Conservation (phyloP, 2,329 filamentous ascomycete genomes). For the Penicillium sclerotigenum region DNA sequence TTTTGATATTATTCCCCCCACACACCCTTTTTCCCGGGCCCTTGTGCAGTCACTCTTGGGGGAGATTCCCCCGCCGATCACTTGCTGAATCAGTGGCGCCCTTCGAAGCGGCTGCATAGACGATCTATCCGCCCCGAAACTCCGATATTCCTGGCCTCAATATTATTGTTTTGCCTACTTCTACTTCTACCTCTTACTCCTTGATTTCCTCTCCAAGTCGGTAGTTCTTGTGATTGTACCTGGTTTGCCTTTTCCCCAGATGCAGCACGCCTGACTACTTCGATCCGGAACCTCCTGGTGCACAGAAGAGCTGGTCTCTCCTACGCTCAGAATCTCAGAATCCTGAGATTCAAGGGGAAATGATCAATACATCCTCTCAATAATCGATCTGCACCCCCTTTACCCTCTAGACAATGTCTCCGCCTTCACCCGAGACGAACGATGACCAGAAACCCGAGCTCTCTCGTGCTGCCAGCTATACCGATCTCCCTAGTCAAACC, state of each 20-base stretch:
- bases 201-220: background rate
- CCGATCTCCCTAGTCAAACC: conserved; percentile 48
- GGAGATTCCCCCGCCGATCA: conserved; percentile 18
- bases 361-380: conserved; percentile 26
- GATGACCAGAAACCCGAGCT: conserved; percentile 35
- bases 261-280: conserved; percentile 20
- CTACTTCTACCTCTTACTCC: background rate
- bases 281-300: conserved; percentile 23
- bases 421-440: conserved; percentile 24
- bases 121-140: conserved; percentile 12
- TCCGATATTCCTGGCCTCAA: conserved; percentile 6
- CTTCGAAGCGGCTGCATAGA: conserved; percentile 13
- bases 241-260: conserved; percentile 14
- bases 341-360: conserved; percentile 28
- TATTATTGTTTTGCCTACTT: conserved; percentile 2
- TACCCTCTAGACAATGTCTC: conserved; percentile 33
- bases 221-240: background rate
- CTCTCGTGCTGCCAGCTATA: conserved; percentile 58
- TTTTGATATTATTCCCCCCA: background rate
- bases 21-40: background rate
- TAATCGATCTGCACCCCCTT: conserved; percentile 18
- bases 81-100: conserved; percentile 19
- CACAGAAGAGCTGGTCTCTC: conserved; percentile 46
- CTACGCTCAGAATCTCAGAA: conserved; percentile 20
- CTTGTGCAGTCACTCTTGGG: conserved; percentile 1